These are phyloP conservation scores for Yarrowia deformans DNA, from an alignment of 805 yeast genomes.

Conservation along the genomic window DNA sequence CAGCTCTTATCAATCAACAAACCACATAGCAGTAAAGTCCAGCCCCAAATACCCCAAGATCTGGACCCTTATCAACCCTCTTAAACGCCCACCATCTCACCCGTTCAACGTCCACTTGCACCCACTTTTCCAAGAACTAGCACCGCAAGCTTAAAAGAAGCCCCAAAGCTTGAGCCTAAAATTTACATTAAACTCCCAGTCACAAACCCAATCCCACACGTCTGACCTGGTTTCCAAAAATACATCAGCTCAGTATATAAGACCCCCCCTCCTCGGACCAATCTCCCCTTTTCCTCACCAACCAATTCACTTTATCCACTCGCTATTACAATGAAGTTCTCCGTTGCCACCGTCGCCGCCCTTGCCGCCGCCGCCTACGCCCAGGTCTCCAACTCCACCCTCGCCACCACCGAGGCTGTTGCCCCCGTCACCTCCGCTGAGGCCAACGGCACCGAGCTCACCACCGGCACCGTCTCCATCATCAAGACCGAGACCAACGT, in stretches of 20 bases:
- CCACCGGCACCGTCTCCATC: constrained; percentile 54
- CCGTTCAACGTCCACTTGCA: neutral
- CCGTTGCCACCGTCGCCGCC: constrained; percentile 42
- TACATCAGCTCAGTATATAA: constrained; percentile 18
- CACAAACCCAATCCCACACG: constrained; percentile 9
- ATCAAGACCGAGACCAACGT: constrained; percentile 51
- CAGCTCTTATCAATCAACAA: too few relatives aligned
- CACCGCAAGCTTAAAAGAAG: constrained; percentile 16
- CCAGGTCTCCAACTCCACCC: constrained; percentile 38
- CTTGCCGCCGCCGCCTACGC: constrained; percentile 44
- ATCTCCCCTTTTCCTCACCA: neutral
- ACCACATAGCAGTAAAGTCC: neutral
- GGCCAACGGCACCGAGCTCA: constrained; percentile 53
- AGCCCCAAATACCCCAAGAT: neutral
- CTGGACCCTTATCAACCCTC: too few relatives aligned
- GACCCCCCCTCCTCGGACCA: neutral
- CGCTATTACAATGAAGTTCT: constrained; percentile 43
- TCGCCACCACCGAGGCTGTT: constrained; percentile 23
- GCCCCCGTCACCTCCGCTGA: constrained; percentile 51
- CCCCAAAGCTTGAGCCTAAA: constrained; percentile 4
- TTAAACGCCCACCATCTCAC: neutral
- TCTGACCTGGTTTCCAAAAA: constrained; percentile 12
- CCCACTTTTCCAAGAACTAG: neutral
- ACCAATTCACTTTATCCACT: constrained; percentile 35
- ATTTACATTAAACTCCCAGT: neutral